Evolutionary conservation across 768 basidiomycete genomes (phyloP), one percentile per base, ranked within the genome.

Genomic region (Rhodosporidiobolus odoratus): DNA sequence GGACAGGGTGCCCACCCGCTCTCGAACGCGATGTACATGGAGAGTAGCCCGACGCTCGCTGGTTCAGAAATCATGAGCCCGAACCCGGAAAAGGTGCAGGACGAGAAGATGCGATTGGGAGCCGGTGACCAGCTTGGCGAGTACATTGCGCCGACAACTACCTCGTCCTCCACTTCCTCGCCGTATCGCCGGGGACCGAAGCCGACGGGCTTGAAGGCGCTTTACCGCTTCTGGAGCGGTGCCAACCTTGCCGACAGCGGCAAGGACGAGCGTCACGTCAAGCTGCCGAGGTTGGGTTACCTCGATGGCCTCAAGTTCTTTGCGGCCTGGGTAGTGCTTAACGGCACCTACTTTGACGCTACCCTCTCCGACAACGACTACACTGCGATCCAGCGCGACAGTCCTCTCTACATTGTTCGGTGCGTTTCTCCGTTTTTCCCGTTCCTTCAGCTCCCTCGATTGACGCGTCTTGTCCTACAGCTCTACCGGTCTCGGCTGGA

Each of bases 321-420:
- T 67, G 62, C 69, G 25, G 72, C 75, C 21, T 76, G 72, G 66
- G 66, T 68, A 63, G 65, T 75, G 52, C 68, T 78, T 53, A 78
- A 78, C 72, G 77, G 75, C 43, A 78, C 77, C n/a, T 69, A 73
- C 69, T 78, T 78, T 41, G 62, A 66, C 58, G 77, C 76, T 21
- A 70, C 69, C 27, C 25, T 77, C 34, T 54, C 54, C 32, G 58
- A 70, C 57, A 59, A 62, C 56, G 77, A 76, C 65, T 76, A 76
- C 72, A 58, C 70, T 21, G 74, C 74, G 27, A 76, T 78, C 63
- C 74, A 77, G 63, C 72, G 77, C 50, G 47, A 58, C 64, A 71
- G 69, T 19, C 77, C 76, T 17, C 68, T 74, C 54, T 78, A 78
- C 72, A 75, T 78, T 50, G 69, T 67, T 30, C 68, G 76, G 75